Evolutionary conservation across 306 rosid species (phyloP).

Genomic region (Pterocarpus santalinus): DNA sequence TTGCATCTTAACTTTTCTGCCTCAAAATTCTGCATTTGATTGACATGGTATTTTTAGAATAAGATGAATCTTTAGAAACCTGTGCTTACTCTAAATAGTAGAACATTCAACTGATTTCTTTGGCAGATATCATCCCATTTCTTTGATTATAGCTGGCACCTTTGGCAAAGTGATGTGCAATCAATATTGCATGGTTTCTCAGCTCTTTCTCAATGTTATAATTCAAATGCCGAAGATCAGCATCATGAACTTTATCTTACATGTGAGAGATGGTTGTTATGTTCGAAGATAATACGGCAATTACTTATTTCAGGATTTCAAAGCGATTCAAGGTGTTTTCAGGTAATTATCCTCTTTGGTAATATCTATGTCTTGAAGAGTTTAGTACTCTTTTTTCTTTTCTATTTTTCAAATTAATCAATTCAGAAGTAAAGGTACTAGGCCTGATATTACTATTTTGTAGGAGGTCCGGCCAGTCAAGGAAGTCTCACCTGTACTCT

Average conservation of each 20-base stretch:
- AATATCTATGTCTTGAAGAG: constrained; percentile 6
- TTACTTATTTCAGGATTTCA: constrained; percentile 86
- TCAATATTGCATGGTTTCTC: constrained; percentile 83
- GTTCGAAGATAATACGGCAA: constrained; percentile 88
- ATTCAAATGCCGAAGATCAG: constrained; percentile 70
- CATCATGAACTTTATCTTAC: constrained; percentile 78
- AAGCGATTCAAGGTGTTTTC: constrained; percentile 89
- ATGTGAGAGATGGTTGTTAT: constrained; percentile 96
- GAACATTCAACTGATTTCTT: constrained; percentile 41
- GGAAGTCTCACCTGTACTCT: constrained; percentile 88
- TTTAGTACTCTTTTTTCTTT: constrained; percentile 24
- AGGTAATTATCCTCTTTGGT: constrained; percentile 59
- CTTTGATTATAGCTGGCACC: constrained; percentile 95
- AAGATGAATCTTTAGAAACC: constrained; percentile 32
- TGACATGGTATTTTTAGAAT: constrained; percentile 28
- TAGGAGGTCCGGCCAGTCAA: constrained; percentile 92
- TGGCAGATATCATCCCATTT: constrained; percentile 92
- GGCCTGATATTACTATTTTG: constrained; percentile 49
- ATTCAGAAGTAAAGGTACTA: not conserved
- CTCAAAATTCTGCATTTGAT: constrained; percentile 25
- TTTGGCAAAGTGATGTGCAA: constrained; percentile 94
- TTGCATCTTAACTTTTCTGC: constrained; percentile 18
- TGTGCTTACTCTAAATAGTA: constrained; percentile 21
- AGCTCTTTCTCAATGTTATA: constrained; percentile 69
- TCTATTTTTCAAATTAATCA: constrained; percentile 17